Conservation (phyloP, 805 yeast genomes). For the Kockiozyma suomiensis region DNA sequence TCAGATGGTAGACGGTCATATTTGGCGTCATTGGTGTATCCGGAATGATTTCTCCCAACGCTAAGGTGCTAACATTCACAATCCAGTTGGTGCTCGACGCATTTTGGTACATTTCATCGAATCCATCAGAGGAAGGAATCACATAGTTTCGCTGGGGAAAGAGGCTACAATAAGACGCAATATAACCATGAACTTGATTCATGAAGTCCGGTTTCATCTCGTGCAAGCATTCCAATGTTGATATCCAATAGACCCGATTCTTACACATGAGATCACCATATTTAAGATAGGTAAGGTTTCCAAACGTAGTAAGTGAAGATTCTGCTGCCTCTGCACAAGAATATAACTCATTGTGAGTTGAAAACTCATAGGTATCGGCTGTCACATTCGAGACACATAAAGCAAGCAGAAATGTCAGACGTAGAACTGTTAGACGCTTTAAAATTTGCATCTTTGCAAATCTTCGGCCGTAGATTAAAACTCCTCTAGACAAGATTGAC, state of each 20-base stretch:
- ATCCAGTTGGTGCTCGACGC: constrained; percentile 3
- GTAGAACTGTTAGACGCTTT: background rate
- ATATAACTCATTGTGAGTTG: constrained; percentile 6
- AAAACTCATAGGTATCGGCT: background rate
- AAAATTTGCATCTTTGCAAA: background rate
- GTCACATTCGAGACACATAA: background rate
- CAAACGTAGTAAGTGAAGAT: background rate
- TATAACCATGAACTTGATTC: background rate
- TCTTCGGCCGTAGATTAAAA: background rate
- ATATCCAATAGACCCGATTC: background rate
- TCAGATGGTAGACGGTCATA: background rate
- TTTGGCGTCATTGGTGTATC: constrained; percentile 15
- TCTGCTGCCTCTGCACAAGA: background rate
- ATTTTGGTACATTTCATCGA: background rate
- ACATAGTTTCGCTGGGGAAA: background rate
- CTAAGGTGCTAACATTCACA: background rate
- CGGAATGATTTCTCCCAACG: constrained; percentile 46
- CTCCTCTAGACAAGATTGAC: no score
- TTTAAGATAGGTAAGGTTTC: background rate
- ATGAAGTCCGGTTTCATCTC: background rate
- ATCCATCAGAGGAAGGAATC: background rate
- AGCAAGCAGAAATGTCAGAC: background rate
- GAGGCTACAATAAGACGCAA: background rate
- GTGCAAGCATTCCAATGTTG: constrained; percentile 1
- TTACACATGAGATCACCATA: background rate